Base-by-base conservation (phyloP, 2,329 filamentous ascomycete species). In the Colletotrichum tofieldiae region DNA sequence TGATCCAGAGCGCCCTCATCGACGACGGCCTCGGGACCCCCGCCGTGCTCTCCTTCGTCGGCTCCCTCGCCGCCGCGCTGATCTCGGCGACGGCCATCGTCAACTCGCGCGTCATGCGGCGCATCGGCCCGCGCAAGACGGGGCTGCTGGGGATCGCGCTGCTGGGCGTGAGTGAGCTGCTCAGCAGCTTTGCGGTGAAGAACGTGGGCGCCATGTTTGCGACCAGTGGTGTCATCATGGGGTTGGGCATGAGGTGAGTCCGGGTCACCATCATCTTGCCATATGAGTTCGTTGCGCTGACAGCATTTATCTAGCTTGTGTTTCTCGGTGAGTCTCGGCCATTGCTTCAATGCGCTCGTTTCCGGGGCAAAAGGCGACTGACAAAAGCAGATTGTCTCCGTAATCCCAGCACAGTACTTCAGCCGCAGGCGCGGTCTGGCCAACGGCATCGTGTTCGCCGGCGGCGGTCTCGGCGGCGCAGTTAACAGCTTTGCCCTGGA, bases 31-130 rank as follows among this genome's bases (percentile, higher is more conserved):
- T 90, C 1, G 84, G 84, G 0, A 83, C 84, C 0, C 82, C 88
- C 0, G 86, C 86, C 0, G 89, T 86, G 0, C 81, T 92, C 29
- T 86, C 88, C 2, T 92, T 91, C 73, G 86, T 92, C 3, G 90
- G 89, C 2, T 88, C 86, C 0, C 75, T 91, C 16, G 82, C 84
- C 11, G 81, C 86, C 1, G 84, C 87, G 0, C 83, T 86, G 66
- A 85, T 89, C 43, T 86, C 86, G 0, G 82, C 86, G 0, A 81
- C 88, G 63, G 89, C 87, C 0, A 82, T 91, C 6, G 74, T 86
- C 9, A 88, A 87, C 74, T 85, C 87, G 0, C 82, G 85, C n/a
- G 62, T 90, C 8, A 85, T 90, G 72, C 81, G 84, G 4, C 75
- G 77, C 20, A 75, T 91, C 11, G 90, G 90, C 0, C 82, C 86